phyloP scores from a whole-genome alignment of 2,329 filamentous ascomycete genomes.

The Alternaria sp. region DNA sequence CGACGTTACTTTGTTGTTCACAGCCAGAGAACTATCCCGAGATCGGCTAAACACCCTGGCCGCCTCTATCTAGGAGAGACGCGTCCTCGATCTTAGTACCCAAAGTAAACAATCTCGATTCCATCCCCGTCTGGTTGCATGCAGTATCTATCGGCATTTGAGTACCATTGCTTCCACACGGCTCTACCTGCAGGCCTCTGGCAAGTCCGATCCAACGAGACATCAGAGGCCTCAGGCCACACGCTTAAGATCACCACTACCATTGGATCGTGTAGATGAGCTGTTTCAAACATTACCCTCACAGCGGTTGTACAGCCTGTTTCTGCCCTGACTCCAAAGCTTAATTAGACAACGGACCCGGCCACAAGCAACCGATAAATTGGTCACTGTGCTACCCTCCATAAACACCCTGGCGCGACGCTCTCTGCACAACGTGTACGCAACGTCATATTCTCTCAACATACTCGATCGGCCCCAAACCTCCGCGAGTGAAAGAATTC shows the following conservation, averaged over 20 bases:
- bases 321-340: not conserved
- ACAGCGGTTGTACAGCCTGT: not conserved
- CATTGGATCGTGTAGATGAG: not conserved
- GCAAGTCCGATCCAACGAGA: not conserved
- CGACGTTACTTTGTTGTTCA: not conserved
- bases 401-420: not conserved
- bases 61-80: not conserved
- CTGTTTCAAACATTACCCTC: not conserved
- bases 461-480: not conserved
- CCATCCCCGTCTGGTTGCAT: not conserved
- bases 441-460: conserved; percentile 1
- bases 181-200: not conserved
- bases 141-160: not conserved
- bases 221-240: not conserved
- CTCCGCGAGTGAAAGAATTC: not conserved
- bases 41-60: not conserved
- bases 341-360: not conserved
- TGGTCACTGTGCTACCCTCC: not conserved
- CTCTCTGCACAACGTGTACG: not conserved
- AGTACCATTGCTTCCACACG: not conserved
- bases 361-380: conserved; percentile 1
- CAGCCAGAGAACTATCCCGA: not conserved
- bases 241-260: not conserved
- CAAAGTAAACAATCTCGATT: not conserved
- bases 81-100: not conserved